phyloP scores from a whole-genome alignment of 2,329 filamentous ascomycete species.

The Clonostachys chloroleuca region DNA sequence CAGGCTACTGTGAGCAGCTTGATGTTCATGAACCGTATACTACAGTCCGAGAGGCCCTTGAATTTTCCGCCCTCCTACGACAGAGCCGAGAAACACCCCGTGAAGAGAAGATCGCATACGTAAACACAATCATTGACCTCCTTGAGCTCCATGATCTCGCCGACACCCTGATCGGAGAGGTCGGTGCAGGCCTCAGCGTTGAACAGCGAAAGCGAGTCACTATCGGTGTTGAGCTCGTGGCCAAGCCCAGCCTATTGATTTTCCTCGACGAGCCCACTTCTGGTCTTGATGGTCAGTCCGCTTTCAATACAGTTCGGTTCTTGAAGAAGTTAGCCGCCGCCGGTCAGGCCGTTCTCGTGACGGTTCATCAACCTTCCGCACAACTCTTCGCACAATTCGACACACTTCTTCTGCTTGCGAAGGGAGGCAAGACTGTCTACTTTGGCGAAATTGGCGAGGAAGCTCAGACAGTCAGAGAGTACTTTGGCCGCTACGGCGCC shows the following conservation, averaged over 20 bases:
- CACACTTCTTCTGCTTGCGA: slow-evolving; percentile 58
- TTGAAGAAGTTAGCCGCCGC: slow-evolving; percentile 60
- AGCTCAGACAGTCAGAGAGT: slow-evolving; percentile 48
- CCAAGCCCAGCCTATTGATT: slow-evolving; percentile 54
- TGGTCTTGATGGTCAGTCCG: slow-evolving; percentile 64
- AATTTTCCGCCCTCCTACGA: slow-evolving; percentile 69
- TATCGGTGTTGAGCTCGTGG: slow-evolving; percentile 57
- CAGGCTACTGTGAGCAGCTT: slow-evolving; percentile 77
- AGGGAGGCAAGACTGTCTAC: slow-evolving; percentile 61
- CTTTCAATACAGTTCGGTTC: slow-evolving; percentile 62
- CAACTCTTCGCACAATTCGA: slow-evolving; percentile 65
- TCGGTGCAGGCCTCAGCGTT: slow-evolving; percentile 48
- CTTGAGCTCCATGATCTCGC: slow-evolving; percentile 43
- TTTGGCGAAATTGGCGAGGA: slow-evolving; percentile 61
- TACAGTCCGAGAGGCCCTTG: slow-evolving; percentile 72
- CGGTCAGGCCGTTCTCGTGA: slow-evolving; percentile 65
- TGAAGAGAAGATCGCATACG: slow-evolving; percentile 70
- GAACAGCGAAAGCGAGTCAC: slow-evolving; percentile 52
- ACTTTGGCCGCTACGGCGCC: slow-evolving; percentile 65
- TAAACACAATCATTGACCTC: slow-evolving; percentile 71
- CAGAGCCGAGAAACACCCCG: slow-evolving; percentile 61
- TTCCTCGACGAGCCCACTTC: slow-evolving; percentile 62
- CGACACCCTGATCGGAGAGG: slow-evolving; percentile 39
- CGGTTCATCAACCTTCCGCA: slow-evolving; percentile 67
- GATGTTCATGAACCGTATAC: slow-evolving; percentile 71